Base-by-base conservation (phyloP, 2,329 filamentous ascomycete species). In the Beauveria australis region DNA sequence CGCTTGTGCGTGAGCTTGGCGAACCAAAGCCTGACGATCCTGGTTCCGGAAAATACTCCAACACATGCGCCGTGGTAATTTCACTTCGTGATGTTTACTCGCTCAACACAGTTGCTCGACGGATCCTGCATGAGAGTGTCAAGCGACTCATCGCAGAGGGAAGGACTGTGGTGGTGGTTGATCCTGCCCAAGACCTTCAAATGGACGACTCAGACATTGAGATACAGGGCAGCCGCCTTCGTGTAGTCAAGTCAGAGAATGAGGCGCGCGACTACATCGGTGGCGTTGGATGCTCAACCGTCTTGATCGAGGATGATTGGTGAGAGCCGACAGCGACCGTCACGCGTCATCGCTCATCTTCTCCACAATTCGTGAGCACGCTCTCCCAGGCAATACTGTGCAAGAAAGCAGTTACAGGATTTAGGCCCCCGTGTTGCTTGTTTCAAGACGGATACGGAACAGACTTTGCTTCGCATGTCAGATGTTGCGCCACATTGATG, bases 21-120 rank as follows among this genome's bases (percentile, higher is more conserved):
- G 53, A 57, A 10, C 63, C 66, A 0, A 60, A 64, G 33, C 64
- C 64, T 0, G 53, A 67, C 0, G 70, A 71, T 9, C 69, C 70
- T 0, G 64, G 67, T 1, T 68, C 68, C 9, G 71, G 71, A 0
- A 55, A 43, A 3, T 63, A 68, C 44, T 59, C 59, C 3, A 60
- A 68, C 6, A 67, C 67, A 5, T 72, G 69, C 41, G 71, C 71
- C 0, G 66, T 73, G 1, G 65, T 73, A 1, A 69, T 73, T 28
- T 72, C 70, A 0, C 68, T 73, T 59, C 66, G 68, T 3, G 70
- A 71, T n/a, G 68, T 66, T 10, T 72, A 70, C 40, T 73, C 71
- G 0, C 64, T 73, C 3, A 73, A 67, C 28, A 47, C 61, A 1
- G 66, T 73, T 3, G 71, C 71, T 0, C 67, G 66, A 19, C 61